These are phyloP conservation scores for Emergomyces pasteurianus DNA, from an alignment of 2,329 filamentous ascomycete species.

Conservation along the genomic window DNA sequence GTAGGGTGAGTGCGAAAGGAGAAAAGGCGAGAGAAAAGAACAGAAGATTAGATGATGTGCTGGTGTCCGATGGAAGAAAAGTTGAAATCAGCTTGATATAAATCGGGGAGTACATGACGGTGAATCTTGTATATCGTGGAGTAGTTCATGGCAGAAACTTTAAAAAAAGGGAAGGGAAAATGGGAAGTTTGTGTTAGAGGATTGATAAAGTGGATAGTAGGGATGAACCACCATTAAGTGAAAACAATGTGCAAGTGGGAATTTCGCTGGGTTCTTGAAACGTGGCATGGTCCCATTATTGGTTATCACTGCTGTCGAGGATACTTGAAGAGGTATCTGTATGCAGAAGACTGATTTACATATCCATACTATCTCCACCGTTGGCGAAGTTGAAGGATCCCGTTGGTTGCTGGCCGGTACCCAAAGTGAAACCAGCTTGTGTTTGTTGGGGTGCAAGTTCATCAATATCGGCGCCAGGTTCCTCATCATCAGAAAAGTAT, in stretches of 20 bases:
- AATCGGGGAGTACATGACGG: constrained; percentile 33
- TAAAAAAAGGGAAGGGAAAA: constrained; percentile 4
- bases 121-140: constrained; percentile 36
- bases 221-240: not conserved
- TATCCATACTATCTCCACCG: constrained; percentile 61
- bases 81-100: constrained; percentile 1
- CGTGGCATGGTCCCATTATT: not conserved
- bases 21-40: not conserved
- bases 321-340: not conserved
- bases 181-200: not conserved
- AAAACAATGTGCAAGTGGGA: not conserved
- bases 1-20: not conserved
- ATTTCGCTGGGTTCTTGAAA: not conserved
- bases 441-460: constrained; percentile 62
- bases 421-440: constrained; percentile 63
- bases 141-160: constrained; percentile 16
- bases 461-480: constrained; percentile 63
- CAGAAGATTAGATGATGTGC: not conserved
- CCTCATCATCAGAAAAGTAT: constrained; percentile 98
- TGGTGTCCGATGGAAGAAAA: not conserved
- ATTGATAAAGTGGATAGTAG: not conserved
- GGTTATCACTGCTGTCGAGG: not conserved
- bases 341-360: constrained; percentile 37
- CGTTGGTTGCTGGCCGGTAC: constrained; percentile 45
- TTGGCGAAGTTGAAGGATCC: constrained; percentile 89